Conservation (phyloP, 345 rosid species). For the Arabis alpina region DNA sequence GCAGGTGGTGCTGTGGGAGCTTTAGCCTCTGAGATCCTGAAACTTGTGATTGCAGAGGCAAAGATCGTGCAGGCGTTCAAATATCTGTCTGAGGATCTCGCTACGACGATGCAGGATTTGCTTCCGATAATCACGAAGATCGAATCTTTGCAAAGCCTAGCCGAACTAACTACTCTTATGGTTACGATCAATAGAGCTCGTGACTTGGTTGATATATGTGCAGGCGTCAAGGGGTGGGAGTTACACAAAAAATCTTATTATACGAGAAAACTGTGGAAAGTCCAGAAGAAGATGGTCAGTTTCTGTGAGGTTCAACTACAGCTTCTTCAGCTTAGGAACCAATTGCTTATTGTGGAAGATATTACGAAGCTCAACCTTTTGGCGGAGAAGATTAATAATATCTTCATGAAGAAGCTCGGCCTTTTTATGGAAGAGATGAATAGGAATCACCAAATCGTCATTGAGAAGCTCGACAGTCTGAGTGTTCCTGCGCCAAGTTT, state of each 20-base stretch:
- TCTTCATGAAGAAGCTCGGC: no score
- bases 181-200: not conserved
- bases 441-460: no score
- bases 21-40: no score
- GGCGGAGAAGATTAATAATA: no score
- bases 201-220: not conserved
- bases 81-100: no score
- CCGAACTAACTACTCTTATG: not conserved
- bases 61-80: no score
- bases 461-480: no score
- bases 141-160: not conserved
- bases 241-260: not conserved
- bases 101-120: no score
- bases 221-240: not conserved
- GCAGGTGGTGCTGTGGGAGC: no score
- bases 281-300: not conserved
- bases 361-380: not conserved
- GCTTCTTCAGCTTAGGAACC: not conserved
- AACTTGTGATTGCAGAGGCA: no score
- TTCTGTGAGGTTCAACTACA: constrained; percentile 6
- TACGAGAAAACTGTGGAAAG: not conserved
- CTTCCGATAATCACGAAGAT: not conserved
- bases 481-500: no score
- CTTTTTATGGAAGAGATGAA: no score
- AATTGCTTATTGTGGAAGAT: not conserved